These are phyloP conservation scores for Ramichloridium luteum DNA, from an alignment of 2,329 filamentous ascomycete genomes.

Conservation along the genomic window DNA sequence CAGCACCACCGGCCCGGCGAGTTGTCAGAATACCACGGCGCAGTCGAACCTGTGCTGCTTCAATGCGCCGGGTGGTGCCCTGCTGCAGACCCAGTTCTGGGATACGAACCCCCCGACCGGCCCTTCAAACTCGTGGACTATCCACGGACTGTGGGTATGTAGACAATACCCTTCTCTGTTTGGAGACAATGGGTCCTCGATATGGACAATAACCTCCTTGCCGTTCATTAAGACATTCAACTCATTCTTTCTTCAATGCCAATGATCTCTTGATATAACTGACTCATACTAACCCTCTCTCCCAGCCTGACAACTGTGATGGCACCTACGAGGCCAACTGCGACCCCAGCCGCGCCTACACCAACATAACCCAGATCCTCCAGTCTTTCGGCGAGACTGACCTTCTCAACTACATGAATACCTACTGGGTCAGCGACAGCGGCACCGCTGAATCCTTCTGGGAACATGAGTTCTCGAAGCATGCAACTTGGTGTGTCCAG, in stretches of 20 bases:
- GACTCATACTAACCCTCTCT: neutral
- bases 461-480: conserved; percentile 28
- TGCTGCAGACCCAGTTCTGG: conserved; percentile 70
- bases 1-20: conserved; percentile 37
- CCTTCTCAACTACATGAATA: conserved; percentile 54
- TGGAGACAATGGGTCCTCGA: too few relatives aligned
- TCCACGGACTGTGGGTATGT: conserved; percentile 47
- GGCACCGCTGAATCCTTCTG: conserved; percentile 54
- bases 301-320: conserved; percentile 46
- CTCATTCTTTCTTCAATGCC: neutral
- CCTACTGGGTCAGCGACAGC: conserved; percentile 58
- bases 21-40: conserved; percentile 51
- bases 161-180: neutral
- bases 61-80: conserved; percentile 57
- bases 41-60: conserved; percentile 61
- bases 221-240: too few relatives aligned
- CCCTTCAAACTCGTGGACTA: conserved; percentile 58
- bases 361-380: conserved; percentile 53
- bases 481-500: neutral
- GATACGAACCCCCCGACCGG: conserved; percentile 54
- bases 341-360: conserved; percentile 49
- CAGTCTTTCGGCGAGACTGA: conserved; percentile 40
- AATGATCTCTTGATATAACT: too few relatives aligned
- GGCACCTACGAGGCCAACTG: conserved; percentile 57
- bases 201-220: too few relatives aligned